Evolutionary conservation across 495 filamentous ascomycete genomes (phyloP).

Genomic region (Xylaria longipes): DNA sequence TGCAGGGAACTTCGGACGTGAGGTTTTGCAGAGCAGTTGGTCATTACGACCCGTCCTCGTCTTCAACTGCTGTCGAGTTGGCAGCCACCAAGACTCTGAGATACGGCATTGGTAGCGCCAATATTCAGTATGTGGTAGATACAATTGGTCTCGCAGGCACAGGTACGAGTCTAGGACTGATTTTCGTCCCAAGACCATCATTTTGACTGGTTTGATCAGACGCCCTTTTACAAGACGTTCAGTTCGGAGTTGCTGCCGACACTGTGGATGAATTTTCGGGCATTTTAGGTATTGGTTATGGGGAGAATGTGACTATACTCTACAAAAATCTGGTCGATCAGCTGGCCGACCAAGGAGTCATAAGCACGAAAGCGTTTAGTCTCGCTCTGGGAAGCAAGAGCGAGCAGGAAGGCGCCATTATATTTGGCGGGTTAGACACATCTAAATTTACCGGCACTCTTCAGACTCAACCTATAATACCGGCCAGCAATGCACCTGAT

Average conservation of each 20-base stretch:
- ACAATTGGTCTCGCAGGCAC: constrained; percentile 48
- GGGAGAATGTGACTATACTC: constrained; percentile 45
- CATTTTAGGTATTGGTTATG: constrained; percentile 56
- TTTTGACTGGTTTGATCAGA: constrained; percentile 29
- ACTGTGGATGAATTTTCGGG: constrained; percentile 52
- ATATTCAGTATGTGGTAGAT: constrained; percentile 54
- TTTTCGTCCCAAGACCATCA: no score
- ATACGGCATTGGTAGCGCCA: constrained; percentile 55
- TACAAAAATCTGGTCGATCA: constrained; percentile 57
- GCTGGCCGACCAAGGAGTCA: constrained; percentile 47
- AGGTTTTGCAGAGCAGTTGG: constrained; percentile 52
- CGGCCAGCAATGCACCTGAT: constrained; percentile 50
- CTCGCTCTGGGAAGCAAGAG: constrained; percentile 56
- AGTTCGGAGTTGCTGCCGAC: constrained; percentile 52
- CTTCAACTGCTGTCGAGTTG: constrained; percentile 42
- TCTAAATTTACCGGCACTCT: constrained; percentile 79
- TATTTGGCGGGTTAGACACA: constrained; percentile 92
- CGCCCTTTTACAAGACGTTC: constrained; percentile 43
- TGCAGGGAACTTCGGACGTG: constrained; percentile 42
- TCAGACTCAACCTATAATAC: constrained; percentile 69
- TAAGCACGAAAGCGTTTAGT: constrained; percentile 53
- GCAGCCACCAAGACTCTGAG: constrained; percentile 43
- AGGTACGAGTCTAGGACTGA: constrained; percentile 20
- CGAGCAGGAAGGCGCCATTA: constrained; percentile 69
- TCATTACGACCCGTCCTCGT: constrained; percentile 46